Base-by-base conservation (phyloP, 2,329 filamentous ascomycete species). In the Fusarium coffeatum region DNA sequence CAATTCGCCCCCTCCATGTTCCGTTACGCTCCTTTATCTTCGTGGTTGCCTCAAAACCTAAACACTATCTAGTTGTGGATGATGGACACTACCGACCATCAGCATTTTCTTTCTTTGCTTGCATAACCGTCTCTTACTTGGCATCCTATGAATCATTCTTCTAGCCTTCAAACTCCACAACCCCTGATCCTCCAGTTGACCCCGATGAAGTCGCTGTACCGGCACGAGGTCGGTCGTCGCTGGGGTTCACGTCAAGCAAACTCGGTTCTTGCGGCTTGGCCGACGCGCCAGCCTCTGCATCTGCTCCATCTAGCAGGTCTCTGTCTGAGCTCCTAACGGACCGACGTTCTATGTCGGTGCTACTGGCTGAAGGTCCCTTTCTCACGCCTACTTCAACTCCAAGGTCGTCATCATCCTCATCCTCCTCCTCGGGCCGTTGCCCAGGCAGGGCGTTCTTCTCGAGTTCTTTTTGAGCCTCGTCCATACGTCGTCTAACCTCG, bases 401-500 rank as follows among this genome's bases (percentile, higher is more conserved):
- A 37, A 83, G 68, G 53, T 84, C 85, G 50, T 89, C 87, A 23
- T 88, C 88, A 15, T 92, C 90, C 5, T 92, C 91, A 0, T 90
- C 90, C 0, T 91, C 91, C 0, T 93, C 90, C 2, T 93, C 91
- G 0, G 90, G 87, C 79, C 68, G 84, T 74, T 90, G 84, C 46
- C 87, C 82, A 3, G 87, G 87, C n/a, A 90, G 81, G 1, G 91
- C 92, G 64, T 94, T 94, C 80, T 90, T 92, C 80, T 98, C 95
- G 71, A 98, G 83, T 77, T 98, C 95, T 73, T 90, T 90, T 80
- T 98, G 94, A 5, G 95, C 95, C 78, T 99, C 96, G 68, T 99
- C 95, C 91, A 98, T 97, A 46, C 94, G 87, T 74, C 94, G 89
- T 71, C 92, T 87, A 54, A 99, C 95, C 79, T 99, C 96, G 1